A percentile compares a stretch with the other conserved stretches of the same genome.
Evolutionary conservation across 106 monocot species (phyloP).

Genomic region (Dioscorea dumetorum): DNA sequence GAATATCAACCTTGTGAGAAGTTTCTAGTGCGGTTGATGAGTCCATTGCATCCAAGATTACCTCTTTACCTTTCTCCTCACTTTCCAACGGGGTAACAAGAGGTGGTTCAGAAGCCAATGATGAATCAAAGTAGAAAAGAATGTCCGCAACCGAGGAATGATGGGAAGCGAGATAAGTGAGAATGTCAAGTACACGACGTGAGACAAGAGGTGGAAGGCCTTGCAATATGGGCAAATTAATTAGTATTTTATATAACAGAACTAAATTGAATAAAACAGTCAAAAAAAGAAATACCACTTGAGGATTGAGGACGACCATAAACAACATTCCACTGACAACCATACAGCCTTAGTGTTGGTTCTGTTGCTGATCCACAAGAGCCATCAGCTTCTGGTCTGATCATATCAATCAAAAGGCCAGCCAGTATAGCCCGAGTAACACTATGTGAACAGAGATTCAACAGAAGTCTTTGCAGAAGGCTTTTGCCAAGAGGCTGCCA

Average conservation of each 20-base stretch:
- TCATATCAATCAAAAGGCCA: constrained; percentile 50
- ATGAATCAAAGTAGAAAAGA: constrained; percentile 44
- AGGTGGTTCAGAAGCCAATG: constrained; percentile 8
- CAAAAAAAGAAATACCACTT: constrained; percentile 30
- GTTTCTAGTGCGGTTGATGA: constrained; percentile 1
- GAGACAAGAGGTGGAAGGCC: constrained; percentile 64
- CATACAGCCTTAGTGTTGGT: constrained; percentile 41
- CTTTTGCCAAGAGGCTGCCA: constrained; percentile 74
- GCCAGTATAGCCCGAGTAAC: constrained; percentile 41
- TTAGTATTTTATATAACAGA: not conserved
- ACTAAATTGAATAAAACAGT: not conserved
- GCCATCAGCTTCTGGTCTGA: constrained; percentile 48
- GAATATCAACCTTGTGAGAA: constrained; percentile 19
- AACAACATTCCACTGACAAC: constrained; percentile 62
- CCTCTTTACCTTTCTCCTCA: constrained; percentile 40
- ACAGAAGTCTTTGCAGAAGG: constrained; percentile 61
- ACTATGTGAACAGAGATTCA: constrained; percentile 65
- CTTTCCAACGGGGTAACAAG: constrained; percentile 1
- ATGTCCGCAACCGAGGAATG: constrained; percentile 41
- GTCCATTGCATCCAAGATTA: constrained; percentile 9
- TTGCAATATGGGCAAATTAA: constrained; percentile 8
- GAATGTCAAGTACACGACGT: constrained; percentile 55
- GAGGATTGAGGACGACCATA: constrained; percentile 47
- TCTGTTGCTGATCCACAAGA: constrained; percentile 4
- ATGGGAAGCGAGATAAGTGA: constrained; percentile 59